Evolutionary conservation across 441 rosid species (phyloP).

Genomic region (Isatis lusitanica): DNA sequence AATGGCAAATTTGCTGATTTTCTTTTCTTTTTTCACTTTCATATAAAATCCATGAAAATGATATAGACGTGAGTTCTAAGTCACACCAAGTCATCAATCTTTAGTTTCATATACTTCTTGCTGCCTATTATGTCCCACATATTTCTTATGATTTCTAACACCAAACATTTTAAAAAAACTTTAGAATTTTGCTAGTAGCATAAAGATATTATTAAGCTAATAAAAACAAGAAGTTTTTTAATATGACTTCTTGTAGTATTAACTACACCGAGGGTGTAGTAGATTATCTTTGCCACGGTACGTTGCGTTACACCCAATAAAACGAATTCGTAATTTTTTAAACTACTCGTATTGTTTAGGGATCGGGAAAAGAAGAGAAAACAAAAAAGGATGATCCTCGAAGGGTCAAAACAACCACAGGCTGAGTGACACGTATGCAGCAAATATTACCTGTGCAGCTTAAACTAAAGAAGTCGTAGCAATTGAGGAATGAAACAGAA

Average conservation of each 20-base stretch:
- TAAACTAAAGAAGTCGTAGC: slow-evolving; percentile 4
- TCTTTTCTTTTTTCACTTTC: background rate
- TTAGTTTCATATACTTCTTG: slow-evolving; percentile 15
- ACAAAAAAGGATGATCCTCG: slow-evolving; percentile 5
- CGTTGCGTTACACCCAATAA: slow-evolving; percentile 36
- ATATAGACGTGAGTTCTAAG: slow-evolving; percentile 35
- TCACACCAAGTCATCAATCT: slow-evolving; percentile 17
- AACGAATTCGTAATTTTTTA: background rate
- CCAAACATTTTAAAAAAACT: background rate
- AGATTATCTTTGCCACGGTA: slow-evolving; percentile 23
- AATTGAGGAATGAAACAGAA: slow-evolving; percentile 8
- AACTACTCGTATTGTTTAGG: slow-evolving; percentile 18
- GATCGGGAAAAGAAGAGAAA: slow-evolving; percentile 3
- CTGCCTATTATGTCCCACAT: background rate
- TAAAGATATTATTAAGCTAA: background rate
- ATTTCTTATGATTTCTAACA: slow-evolving; percentile 6
- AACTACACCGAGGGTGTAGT: background rate
- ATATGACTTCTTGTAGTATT: background rate
- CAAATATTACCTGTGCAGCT: slow-evolving; percentile 19
- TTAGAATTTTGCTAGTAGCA: background rate
- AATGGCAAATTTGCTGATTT: background rate
- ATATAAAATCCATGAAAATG: slow-evolving; percentile 31
- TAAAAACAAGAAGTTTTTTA: no score
- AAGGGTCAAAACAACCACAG: slow-evolving; percentile 5
- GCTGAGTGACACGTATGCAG: slow-evolving; percentile 9